Conservation (phyloP, 768 basidiomycete genomes). For the Serendipita sp. region DNA sequence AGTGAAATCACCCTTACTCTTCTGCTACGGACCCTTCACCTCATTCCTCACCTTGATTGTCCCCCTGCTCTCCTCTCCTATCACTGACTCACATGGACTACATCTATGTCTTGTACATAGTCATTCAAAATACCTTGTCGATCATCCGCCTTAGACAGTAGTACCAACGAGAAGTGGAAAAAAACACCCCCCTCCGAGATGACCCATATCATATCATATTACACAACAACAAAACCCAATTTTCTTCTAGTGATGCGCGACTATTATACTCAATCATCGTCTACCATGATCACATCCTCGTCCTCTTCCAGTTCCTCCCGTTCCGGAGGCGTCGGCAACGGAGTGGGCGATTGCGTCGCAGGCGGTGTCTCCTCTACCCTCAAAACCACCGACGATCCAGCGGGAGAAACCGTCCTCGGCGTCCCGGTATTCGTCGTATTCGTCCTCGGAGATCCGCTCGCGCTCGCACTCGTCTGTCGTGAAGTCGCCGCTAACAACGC, state of each 20-base stretch:
- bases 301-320: background rate
- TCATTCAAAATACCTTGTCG: background rate
- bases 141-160: background rate
- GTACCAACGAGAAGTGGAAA: no score
- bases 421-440: no score
- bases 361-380: background rate
- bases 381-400: background rate
- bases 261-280: background rate
- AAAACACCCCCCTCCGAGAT: no score
- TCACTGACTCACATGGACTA: background rate
- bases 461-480: no score
- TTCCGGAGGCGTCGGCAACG: background rate
- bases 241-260: no score
- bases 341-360: constrained; percentile 1
- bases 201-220: no score
- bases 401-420: background rate
- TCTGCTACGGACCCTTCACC: background rate
- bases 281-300: constrained; percentile 3
- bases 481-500: background rate
- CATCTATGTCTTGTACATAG: background rate
- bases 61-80: no score
- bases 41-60: background rate
- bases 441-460: no score
- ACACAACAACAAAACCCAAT: no score
- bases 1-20: no score